A percentile compares a stretch with the other conserved stretches of the same genome.
These are phyloP conservation scores for Chloranthus sessilifolius DNA, from an alignment of 164 flowering plant genomes.

Conservation along the genomic window DNA sequence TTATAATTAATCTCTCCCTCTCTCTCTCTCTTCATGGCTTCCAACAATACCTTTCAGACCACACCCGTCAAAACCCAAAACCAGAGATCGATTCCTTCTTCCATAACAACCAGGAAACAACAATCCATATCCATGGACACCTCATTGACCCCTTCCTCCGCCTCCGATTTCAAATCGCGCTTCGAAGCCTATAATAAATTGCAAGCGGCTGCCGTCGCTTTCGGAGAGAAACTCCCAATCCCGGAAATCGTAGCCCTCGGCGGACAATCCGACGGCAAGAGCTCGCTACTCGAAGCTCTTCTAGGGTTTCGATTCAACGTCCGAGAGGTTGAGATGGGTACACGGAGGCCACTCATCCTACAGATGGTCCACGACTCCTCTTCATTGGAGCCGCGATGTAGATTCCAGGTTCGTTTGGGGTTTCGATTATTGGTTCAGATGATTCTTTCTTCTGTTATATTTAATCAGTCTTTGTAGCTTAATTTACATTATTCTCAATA, in stretches of 20 bases:
- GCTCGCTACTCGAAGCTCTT: conserved; percentile 93
- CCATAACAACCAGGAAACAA: too few species aligned
- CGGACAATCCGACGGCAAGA: conserved; percentile 98
- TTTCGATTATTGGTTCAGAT: too few species aligned
- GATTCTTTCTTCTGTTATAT: too few species aligned
- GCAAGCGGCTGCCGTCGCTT: conserved; percentile 91
- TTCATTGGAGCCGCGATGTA: conserved; percentile 86
- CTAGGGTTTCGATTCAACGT: conserved; percentile 96
- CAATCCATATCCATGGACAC: not conserved
- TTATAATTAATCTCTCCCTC: too few species aligned
- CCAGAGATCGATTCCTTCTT: conserved; percentile 9
- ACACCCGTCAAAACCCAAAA: conserved; percentile 65
- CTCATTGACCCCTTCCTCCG: too few species aligned
- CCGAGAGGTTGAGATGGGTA: conserved; percentile 98
- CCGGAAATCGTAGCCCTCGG: conserved; percentile 97
- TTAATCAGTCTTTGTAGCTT: too few species aligned
- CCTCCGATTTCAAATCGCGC: conserved; percentile 38
- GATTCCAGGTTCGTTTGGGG: conserved; percentile 81
- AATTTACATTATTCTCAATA: too few species aligned
- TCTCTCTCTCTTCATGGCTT: conserved; percentile 6
- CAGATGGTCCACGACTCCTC: conserved; percentile 93
- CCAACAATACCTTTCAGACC: conserved; percentile 23
- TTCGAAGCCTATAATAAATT: conserved; percentile 96
- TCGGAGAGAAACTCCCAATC: conserved; percentile 94
- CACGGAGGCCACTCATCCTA: conserved; percentile 85